Conservation (phyloP, 345 rosid species). For the Moricandia arvensis region DNA sequence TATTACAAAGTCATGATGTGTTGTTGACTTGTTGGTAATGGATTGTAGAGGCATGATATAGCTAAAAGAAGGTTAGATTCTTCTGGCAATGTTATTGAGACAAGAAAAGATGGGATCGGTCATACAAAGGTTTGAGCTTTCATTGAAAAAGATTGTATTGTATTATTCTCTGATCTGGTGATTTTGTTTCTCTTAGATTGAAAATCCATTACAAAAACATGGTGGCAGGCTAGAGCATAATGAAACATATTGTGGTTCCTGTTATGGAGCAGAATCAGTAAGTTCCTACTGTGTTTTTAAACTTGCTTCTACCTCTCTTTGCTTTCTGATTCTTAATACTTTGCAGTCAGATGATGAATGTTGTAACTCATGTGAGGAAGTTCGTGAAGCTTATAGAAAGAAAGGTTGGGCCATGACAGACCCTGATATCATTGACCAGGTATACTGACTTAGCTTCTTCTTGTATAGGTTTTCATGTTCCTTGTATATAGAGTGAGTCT, state of each 20-base stretch:
- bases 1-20: not conserved
- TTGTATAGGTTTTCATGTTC: not conserved
- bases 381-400: conserved; percentile 82
- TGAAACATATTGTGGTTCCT: conserved; percentile 87
- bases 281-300: conserved; percentile 2
- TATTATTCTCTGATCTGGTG: conserved; percentile 6
- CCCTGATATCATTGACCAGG: conserved; percentile 80
- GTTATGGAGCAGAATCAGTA: conserved; percentile 86
- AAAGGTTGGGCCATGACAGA: conserved; percentile 79
- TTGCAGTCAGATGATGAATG: conserved; percentile 79
- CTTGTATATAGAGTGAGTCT: not conserved
- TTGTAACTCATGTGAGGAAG: conserved; percentile 71
- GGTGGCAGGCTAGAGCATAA: conserved; percentile 95
- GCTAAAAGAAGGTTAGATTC: conserved; percentile 71
- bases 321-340: not conserved
- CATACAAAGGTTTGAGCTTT: conserved; percentile 68
- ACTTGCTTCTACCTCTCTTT: not conserved
- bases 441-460: not conserved
- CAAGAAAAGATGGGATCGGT: conserved; percentile 74
- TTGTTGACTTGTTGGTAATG: not conserved
- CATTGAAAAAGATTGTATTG: not conserved
- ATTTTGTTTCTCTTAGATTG: conserved; percentile 52
- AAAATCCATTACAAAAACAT: conserved; percentile 81
- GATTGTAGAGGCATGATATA: conserved; percentile 62
- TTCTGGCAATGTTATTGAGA: conserved; percentile 68